Evolutionary conservation across 2,329 filamentous ascomycete genomes (phyloP), one percentile per base, ranked within the genome.

Genomic region (Microdochium bolleyi): DNA sequence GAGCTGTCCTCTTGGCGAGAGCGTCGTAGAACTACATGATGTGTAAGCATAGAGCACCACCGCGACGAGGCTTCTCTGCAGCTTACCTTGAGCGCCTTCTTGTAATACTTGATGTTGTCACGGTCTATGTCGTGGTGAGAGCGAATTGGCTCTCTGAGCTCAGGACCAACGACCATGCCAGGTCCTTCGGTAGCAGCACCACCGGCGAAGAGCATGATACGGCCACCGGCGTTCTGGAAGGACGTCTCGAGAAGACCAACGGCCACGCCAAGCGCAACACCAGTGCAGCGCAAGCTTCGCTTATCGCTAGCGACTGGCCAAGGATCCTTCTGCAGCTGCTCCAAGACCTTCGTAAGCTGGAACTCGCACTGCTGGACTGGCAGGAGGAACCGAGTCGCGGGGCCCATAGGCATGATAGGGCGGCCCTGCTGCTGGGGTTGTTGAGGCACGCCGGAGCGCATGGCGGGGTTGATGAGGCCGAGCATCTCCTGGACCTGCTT

Each of bases 401-500:
- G 87, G 44, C 90, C 89, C 70, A 89, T 84, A 11, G 87, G 82
- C 60, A 87, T 80, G 59, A 84, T 80, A 41, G 87, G 83, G 50
- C 89, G 84, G 57, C 89, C 89, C 49, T 88, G 85, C 62, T 87
- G 85, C 57, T 84, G 82, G 21, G 41, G 41, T 46, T 46, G 41
- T 58, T 85, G 84, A 54, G 83, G 83, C 71, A 88, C 83, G 52
- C 83, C 84, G 24, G 91, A 90, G 58, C 94, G 84, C 57, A 90
- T 70, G 34, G 84, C 83, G 24, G 88, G 77, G 21, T 87, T 81
- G 49, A 85, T 78, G 52, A 96, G 78, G 25, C 92, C 94, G 50
- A 99, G 85, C 94, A 99, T 99, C 66, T 99, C 94, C 70, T 97
- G 92, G n/a, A 99, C 91, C 68, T 97, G 92, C 74, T 97, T 97